phyloP scores from a whole-genome alignment of 805 yeast genomes.

The Metschnikowia dekortorum region DNA sequence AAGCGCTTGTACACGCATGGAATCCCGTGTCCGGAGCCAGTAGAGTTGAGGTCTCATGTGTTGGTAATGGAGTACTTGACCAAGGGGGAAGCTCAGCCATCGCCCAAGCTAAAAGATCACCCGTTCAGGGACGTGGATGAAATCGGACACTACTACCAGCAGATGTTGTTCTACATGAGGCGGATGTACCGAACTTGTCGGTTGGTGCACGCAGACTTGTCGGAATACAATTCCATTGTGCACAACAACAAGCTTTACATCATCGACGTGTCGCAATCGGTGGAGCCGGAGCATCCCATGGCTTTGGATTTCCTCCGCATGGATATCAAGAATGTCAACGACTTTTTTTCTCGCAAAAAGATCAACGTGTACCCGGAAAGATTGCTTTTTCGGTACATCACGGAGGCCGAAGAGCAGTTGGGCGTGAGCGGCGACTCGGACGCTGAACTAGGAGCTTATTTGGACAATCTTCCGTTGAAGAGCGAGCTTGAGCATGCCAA shows the following conservation, averaged over 20 bases:
- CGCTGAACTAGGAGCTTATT: constrained; percentile 36
- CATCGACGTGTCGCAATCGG: constrained; percentile 95
- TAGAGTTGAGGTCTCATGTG: constrained; percentile 84
- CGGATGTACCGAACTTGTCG: constrained; percentile 83
- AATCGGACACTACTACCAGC: constrained; percentile 63
- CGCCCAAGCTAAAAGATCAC: constrained; percentile 86
- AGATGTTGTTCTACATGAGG: constrained; percentile 80
- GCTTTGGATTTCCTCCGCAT: constrained; percentile 89
- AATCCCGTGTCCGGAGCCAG: constrained; percentile 91
- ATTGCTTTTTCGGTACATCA: constrained; percentile 72
- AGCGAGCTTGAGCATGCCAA: constrained; percentile 52
- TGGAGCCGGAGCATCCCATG: constrained; percentile 97
- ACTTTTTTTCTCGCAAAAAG: constrained; percentile 68
- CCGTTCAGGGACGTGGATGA: constrained; percentile 65
- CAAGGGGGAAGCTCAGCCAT: constrained; percentile 79
- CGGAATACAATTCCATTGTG: constrained; percentile 89
- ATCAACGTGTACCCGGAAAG: constrained; percentile 80
- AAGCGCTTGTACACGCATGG: constrained; percentile 75
- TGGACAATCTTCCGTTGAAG: constrained; percentile 56
- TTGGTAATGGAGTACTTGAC: constrained; percentile 89
- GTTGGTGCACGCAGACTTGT: constrained; percentile 92
- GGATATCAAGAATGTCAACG: constrained; percentile 96
- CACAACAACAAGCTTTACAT: constrained; percentile 76
- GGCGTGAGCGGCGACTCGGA: constrained; percentile 38
- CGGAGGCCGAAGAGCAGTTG: constrained; percentile 40